A percentile compares a stretch with the other conserved stretches of the same genome.
Conservation (phyloP, 2,329 filamentous ascomycete species). For the Apiospora kogelbergensis region DNA sequence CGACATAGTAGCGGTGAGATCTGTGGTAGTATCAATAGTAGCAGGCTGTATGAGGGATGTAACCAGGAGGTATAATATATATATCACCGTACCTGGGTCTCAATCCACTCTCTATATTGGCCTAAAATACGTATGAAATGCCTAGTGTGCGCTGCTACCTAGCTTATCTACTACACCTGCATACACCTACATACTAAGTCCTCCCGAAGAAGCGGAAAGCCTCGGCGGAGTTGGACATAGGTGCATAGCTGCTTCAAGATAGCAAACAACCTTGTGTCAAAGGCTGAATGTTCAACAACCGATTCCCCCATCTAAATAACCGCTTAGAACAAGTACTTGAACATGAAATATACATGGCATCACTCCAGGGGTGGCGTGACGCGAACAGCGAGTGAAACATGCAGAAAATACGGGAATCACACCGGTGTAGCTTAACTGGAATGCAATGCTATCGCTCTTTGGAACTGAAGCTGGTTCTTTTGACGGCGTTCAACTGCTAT, state of each 20-base stretch:
- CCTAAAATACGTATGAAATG: neutral
- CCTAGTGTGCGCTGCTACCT: neutral
- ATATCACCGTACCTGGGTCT: neutral
- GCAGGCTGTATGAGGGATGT: neutral
- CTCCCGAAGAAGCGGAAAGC: neutral
- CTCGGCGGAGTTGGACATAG: neutral
- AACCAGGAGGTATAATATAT: neutral
- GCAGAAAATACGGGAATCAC: neutral
- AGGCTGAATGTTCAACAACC: too few species aligned
- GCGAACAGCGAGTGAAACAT: neutral
- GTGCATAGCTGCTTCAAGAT: neutral
- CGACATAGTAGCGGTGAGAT: neutral
- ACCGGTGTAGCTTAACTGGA: neutral
- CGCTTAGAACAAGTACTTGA: neutral
- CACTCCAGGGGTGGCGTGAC: neutral
- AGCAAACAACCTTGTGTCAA: neutral
- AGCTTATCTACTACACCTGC: neutral
- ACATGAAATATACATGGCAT: neutral
- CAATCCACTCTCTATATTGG: neutral
- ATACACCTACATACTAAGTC: neutral
- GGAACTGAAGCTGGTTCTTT: neutral
- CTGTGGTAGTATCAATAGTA: neutral
- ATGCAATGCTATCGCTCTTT: neutral
- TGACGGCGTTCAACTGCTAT: neutral
- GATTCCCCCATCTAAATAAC: too few species aligned